phyloP scores from a whole-genome alignment of 345 rosid species.

The Gossypium mustelinum region DNA sequence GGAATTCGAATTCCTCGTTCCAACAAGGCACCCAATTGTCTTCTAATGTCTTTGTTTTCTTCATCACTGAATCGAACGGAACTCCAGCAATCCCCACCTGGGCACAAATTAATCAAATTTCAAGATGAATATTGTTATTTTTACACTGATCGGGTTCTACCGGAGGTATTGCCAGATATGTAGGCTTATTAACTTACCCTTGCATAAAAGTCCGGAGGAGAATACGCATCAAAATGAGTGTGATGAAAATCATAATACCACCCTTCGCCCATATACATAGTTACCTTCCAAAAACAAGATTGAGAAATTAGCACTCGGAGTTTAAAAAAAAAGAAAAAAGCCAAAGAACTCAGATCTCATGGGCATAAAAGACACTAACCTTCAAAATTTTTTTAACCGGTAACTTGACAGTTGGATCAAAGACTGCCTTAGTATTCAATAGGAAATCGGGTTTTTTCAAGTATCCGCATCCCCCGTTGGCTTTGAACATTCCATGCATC shows the following conservation, averaged over 20 bases:
- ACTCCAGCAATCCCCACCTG: conserved; percentile 92
- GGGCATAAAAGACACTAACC: conserved; percentile 37
- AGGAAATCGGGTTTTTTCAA: conserved; percentile 76
- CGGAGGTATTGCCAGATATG: neutral
- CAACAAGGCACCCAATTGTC: conserved; percentile 79
- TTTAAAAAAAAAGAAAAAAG: neutral
- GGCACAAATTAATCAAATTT: neutral
- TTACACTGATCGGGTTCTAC: neutral
- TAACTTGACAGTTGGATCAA: conserved; percentile 52
- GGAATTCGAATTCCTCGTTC: conserved; percentile 82
- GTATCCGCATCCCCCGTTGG: conserved; percentile 90
- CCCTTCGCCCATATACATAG: conserved; percentile 85
- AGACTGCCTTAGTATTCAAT: conserved; percentile 39
- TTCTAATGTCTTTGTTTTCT: conserved; percentile 70
- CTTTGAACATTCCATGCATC: conserved; percentile 97
- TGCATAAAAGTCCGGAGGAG: conserved; percentile 57
- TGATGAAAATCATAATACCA: conserved; percentile 65
- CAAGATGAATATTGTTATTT: neutral
- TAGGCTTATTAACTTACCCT: conserved; percentile 42
- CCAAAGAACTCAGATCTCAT: neutral
- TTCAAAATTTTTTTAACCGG: conserved; percentile 56
- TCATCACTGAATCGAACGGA: conserved; percentile 61
- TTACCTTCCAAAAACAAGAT: conserved; percentile 42
- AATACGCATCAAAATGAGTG: conserved; percentile 52
- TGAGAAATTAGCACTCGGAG: neutral